phyloP scores from a whole-genome alignment of 2,329 filamentous ascomycete species.

The Colletotrichum eleusines region DNA sequence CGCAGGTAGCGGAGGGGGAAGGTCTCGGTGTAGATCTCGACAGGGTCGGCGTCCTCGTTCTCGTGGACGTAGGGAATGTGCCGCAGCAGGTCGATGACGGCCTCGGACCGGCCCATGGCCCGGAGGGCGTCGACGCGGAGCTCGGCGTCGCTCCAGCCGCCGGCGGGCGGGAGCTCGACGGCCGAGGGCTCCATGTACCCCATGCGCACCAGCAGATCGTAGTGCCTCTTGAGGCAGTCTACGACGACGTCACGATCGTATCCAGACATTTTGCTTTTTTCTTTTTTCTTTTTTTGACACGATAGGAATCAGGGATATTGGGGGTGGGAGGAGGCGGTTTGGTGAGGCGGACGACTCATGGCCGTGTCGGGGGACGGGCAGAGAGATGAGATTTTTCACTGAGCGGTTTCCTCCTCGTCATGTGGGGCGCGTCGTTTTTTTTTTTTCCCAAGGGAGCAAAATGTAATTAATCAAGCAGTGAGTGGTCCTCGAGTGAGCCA shows the following conservation, averaged over 20 bases:
- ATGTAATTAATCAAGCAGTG: no score
- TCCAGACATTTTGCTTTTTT: slow-evolving; percentile 2
- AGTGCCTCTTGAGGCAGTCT: slow-evolving; percentile 37
- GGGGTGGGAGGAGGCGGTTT: not conserved
- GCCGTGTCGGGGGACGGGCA: not conserved
- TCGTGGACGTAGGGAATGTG: slow-evolving; percentile 38
- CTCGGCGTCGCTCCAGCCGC: slow-evolving; percentile 38
- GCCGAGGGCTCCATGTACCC: slow-evolving; percentile 31
- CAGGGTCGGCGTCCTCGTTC: slow-evolving; percentile 30
- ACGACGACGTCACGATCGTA: slow-evolving; percentile 32
- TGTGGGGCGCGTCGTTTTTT: slow-evolving; percentile 31
- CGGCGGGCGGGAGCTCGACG: slow-evolving; percentile 28
- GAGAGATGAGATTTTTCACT: slow-evolving; percentile 28
- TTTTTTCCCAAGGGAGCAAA: slow-evolving; percentile 18
- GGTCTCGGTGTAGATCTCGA: slow-evolving; percentile 37
- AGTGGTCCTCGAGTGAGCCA: slow-evolving; percentile 21
- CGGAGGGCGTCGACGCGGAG: slow-evolving; percentile 40
- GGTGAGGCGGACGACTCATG: not conserved
- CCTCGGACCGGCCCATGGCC: slow-evolving; percentile 40
- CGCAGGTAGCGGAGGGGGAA: slow-evolving; percentile 39
- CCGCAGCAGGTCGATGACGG: slow-evolving; percentile 36
- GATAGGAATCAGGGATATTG: no score
- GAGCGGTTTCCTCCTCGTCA: slow-evolving; percentile 13
- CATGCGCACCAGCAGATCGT: slow-evolving; percentile 38
- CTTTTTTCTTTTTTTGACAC: not conserved